Evolutionary conservation across 495 filamentous ascomycete species (phyloP), one percentile per base, ranked within the genome.

Genomic region (Penicillium argentinense): DNA sequence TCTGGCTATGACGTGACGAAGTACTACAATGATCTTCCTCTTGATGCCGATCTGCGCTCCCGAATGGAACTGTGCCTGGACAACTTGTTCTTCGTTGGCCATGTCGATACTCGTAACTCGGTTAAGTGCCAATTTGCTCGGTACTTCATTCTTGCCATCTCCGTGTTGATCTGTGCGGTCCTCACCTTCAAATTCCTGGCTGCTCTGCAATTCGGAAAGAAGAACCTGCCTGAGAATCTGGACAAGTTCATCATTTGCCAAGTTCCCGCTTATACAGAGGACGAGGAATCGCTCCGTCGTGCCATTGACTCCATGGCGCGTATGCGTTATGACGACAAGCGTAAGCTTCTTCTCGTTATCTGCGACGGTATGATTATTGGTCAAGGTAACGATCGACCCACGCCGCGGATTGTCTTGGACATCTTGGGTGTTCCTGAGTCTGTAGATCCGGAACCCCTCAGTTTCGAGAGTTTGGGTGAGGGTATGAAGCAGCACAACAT

Each of bases 221-320:
- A 96, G 75, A 95, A 86, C 45, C 73, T 90, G 21, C 93, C 93
- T 0, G 93, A 97, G 70, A 91, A 96, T 60, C 77, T 97, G 28
- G 93, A 99, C 72, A 97, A 97, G 64, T 99, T 99, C 63, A 74
- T 99, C 61, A 97, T 99, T 66, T 95, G 88, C 64, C 95, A 96
- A 67, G 91, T 99, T 25, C 93, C 93, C 2, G 93, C 87, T 9
- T 99, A 99, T 66, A 99, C 93, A 3, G 93, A 99, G 73, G 93
- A 96, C 58, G 93, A 99, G 67, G 93, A 99, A 2, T 96, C 92
- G 23, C 77, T 99, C 9, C 87, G 93, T 45, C 90, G 91, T 72
- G 95, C 92, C 49, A 93, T 99, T 59, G 93, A 99, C 66, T 97
- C 93, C 1, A 88, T 90, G 51, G 91, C 93, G 14, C 82, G 91